A percentile compares a stretch with the other conserved stretches of the same genome.
Conservation (phyloP, 306 rosid species). For the peach (Prunus persica) region Prunus_persica_NCBIv2 NC_034013.1:2776001-2776500, state of each 20-base stretch:
- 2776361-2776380: background rate
- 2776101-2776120: too few relatives aligned
- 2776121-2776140: too few relatives aligned
- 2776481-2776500: slow-evolving; percentile 79
- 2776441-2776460: slow-evolving; percentile 32
- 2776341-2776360: background rate
- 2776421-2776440: too few relatives aligned
- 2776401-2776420: background rate
- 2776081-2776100: too few relatives aligned
- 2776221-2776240: background rate
- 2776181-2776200: too few relatives aligned
- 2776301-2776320: background rate
- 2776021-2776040: too few relatives aligned
- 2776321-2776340: background rate
- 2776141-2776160: too few relatives aligned
- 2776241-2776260: background rate
- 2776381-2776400: background rate
- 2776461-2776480: slow-evolving; percentile 61
- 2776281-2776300: background rate
- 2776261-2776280: background rate
- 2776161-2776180: too few relatives aligned
- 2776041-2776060: too few relatives aligned
- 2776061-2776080: too few relatives aligned
- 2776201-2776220: too few relatives aligned
- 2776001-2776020: too few relatives aligned